phyloP scores from a whole-genome alignment of 148 eudicot genomes.

The Rhododendron simsii region DNA sequence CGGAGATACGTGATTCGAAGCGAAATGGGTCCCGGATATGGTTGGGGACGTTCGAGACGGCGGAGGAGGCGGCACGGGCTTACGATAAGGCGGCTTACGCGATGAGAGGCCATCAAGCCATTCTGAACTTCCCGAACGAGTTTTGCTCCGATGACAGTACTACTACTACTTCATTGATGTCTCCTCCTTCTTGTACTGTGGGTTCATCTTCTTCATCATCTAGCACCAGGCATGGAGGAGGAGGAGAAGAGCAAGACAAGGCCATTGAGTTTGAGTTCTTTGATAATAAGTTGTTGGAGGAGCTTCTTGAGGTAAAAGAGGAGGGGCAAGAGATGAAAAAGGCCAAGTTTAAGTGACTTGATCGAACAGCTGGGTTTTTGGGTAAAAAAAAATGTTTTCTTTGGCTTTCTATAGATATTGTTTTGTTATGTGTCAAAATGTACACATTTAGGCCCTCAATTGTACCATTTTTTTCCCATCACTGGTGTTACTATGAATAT shows the following conservation, averaged over 20 bases:
- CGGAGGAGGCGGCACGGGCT: slow-evolving; percentile 17
- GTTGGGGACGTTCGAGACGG: slow-evolving; percentile 13
- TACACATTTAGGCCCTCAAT: no score
- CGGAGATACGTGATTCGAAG: slow-evolving; percentile 8
- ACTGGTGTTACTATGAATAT: no score
- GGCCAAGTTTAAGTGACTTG: neutral
- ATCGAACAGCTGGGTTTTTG: neutral
- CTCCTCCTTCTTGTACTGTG: no score
- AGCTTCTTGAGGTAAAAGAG: slow-evolving; percentile 8
- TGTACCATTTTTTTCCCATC: no score
- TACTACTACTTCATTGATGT: neutral
- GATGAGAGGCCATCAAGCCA: slow-evolving; percentile 12
- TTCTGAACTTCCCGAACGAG: slow-evolving; percentile 14
- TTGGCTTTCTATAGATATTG: no score
- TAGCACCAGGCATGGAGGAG: neutral
- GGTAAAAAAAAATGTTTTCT: neutral
- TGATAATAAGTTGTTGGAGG: slow-evolving; percentile 31
- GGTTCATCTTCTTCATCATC: neutral
- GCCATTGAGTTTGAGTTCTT: slow-evolving; percentile 27
- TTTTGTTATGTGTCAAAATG: no score
- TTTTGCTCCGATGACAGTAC: neutral
- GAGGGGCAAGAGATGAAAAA: neutral
- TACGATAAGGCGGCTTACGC: slow-evolving; percentile 12
- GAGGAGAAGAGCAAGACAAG: neutral
- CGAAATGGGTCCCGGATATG: slow-evolving; percentile 4